A percentile compares a stretch with the other conserved stretches of the same genome.
phyloP scores from a whole-genome alignment of 805 yeast genomes.

The Gaillardinia entomophila region DNA sequence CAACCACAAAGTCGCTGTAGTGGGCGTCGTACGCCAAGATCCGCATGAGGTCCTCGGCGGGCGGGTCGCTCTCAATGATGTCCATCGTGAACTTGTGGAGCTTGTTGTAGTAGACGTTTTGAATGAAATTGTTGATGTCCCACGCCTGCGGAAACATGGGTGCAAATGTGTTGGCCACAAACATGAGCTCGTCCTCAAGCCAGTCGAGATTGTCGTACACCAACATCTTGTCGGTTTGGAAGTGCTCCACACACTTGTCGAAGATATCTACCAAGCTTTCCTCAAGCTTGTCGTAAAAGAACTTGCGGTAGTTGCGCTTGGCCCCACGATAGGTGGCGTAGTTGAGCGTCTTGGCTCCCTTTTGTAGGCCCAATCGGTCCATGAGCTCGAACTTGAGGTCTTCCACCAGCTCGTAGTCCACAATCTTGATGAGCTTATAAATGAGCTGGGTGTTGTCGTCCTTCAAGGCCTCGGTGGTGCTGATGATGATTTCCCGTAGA shows the following conservation, averaged over 20 bases:
- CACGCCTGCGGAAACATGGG: constrained; percentile 67
- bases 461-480: constrained; percentile 67
- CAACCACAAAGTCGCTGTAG: constrained; percentile 38
- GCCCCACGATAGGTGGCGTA: constrained; percentile 26
- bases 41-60: constrained; percentile 66
- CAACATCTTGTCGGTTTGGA: constrained; percentile 43
- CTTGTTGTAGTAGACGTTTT: constrained; percentile 61
- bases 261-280: constrained; percentile 63
- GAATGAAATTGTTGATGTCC: constrained; percentile 61
- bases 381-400: constrained; percentile 50
- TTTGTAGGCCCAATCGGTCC: constrained; percentile 19
- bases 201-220: constrained; percentile 72
- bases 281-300: constrained; percentile 55
- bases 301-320: constrained; percentile 55
- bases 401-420: constrained; percentile 75
- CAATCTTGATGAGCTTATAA: constrained; percentile 65
- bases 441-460: constrained; percentile 64
- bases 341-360: constrained; percentile 14
- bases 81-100: constrained; percentile 59
- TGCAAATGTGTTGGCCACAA: constrained; percentile 55
- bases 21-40: constrained; percentile 74
- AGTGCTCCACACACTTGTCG: constrained; percentile 54
- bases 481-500: constrained; percentile 58
- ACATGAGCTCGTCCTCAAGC: constrained; percentile 73
- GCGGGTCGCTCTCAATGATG: constrained; percentile 66